phyloP scores from a whole-genome alignment of 2,329 filamentous ascomycete species.

The Scleromitrula shiraiana region DNA sequence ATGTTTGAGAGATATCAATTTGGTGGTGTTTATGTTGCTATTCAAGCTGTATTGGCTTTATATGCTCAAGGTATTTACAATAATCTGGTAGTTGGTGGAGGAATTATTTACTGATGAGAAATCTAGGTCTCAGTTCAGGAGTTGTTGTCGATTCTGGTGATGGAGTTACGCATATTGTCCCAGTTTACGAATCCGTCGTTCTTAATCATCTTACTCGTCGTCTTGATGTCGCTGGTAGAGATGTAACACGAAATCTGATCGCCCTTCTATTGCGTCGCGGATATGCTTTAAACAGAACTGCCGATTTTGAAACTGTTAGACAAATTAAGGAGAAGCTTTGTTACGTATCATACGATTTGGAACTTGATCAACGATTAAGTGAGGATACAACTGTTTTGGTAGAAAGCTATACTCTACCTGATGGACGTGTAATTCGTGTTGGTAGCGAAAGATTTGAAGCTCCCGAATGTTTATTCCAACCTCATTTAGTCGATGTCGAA shows the following conservation, averaged over 20 bases:
- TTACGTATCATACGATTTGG: constrained; percentile 97
- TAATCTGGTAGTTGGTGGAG: constrained; percentile 3
- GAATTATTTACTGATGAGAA: constrained; percentile 7
- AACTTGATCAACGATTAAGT: constrained; percentile 89
- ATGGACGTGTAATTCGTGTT: constrained; percentile 91
- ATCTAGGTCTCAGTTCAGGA: constrained; percentile 72
- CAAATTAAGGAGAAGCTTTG: constrained; percentile 99
- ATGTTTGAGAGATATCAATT: constrained; percentile 99
- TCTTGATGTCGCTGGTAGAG: constrained; percentile 89
- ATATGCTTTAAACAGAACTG: constrained; percentile 94
- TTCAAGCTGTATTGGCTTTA: constrained; percentile 90
- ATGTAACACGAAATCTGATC: constrained; percentile 98
- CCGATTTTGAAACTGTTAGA: constrained; percentile 96
- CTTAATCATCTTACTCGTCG: constrained; percentile 93
- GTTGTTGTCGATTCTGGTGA: constrained; percentile 99
- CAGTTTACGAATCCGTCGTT: constrained; percentile 96
- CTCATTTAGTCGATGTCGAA: constrained; percentile 94
- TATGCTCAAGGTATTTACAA: constrained; percentile 76
- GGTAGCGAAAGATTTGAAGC: constrained; percentile 97
- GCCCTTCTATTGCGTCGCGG: constrained; percentile 86
- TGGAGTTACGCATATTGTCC: constrained; percentile 96
- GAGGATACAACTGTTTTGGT: constrained; percentile 97
- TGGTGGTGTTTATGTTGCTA: constrained; percentile 94
- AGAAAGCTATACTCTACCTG: constrained; percentile 93
- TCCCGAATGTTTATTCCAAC: constrained; percentile 96